A percentile compares a stretch with the other conserved stretches of the same genome.
Conservation (phyloP, 2,329 filamentous ascomycete genomes). For the Hymenoscyphus infarciens region DNA sequence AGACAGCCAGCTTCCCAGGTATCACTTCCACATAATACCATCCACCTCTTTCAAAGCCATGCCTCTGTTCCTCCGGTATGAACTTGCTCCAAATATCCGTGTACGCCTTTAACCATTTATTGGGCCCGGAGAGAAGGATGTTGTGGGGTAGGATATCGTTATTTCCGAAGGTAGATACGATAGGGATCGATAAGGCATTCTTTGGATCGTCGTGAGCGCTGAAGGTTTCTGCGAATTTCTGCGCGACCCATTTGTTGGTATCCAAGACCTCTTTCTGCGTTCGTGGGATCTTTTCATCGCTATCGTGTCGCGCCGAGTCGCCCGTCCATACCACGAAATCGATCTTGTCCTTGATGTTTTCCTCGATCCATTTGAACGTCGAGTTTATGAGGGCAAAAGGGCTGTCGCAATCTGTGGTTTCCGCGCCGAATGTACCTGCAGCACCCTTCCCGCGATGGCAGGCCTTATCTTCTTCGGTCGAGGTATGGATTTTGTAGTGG, state of each 20-base stretch:
- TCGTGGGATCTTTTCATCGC: slow-evolving; percentile 76
- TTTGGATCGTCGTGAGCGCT: slow-evolving; percentile 50
- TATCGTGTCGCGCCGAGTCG: slow-evolving; percentile 86
- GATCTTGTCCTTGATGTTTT: slow-evolving; percentile 71
- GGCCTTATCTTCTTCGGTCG: slow-evolving; percentile 62
- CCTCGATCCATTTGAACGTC: slow-evolving; percentile 83
- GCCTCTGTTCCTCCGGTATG: slow-evolving; percentile 87
- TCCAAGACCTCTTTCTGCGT: slow-evolving; percentile 70
- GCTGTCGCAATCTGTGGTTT: slow-evolving; percentile 84
- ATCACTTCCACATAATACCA: slow-evolving; percentile 96
- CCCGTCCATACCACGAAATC: slow-evolving; percentile 95
- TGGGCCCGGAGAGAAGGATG: slow-evolving; percentile 81
- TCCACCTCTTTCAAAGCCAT: slow-evolving; percentile 86
- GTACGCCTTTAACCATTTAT: slow-evolving; percentile 78
- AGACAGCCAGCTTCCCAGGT: slow-evolving; percentile 76
- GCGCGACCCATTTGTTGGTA: slow-evolving; percentile 71
- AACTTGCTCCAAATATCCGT: slow-evolving; percentile 77
- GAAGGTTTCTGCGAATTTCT: slow-evolving; percentile 75
- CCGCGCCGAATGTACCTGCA: slow-evolving; percentile 78
- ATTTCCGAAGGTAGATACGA: slow-evolving; percentile 90
- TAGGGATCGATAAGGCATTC: slow-evolving; percentile 66
- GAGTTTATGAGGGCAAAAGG: slow-evolving; percentile 77
- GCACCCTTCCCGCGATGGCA: slow-evolving; percentile 78
- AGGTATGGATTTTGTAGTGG: slow-evolving; percentile 77
- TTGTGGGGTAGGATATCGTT: slow-evolving; percentile 98